Evolutionary conservation across 257 asterid species (phyloP).

Genomic region (Perilla frutescens): DNA sequence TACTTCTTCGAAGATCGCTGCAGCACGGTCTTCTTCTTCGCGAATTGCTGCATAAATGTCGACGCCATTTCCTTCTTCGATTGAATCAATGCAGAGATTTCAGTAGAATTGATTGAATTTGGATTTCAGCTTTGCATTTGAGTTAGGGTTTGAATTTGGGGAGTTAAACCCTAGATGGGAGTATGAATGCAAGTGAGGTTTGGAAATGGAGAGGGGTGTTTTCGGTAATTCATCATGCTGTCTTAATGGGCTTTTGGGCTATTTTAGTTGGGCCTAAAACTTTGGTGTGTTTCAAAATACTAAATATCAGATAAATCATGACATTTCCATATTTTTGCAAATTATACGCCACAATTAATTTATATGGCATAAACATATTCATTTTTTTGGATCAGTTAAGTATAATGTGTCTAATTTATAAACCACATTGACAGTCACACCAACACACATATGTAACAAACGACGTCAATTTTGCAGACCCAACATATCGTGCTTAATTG

Average conservation of each 20-base stretch:
- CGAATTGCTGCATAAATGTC: conserved; percentile 74
- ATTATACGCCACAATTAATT: too few relatives aligned
- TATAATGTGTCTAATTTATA: too few relatives aligned
- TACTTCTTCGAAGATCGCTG: conserved; percentile 77
- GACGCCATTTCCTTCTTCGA: conserved; percentile 60
- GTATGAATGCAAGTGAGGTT: conserved; percentile 1
- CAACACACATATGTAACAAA: too few relatives aligned
- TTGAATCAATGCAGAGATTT: background rate
- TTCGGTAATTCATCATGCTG: conserved; percentile 18
- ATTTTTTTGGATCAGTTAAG: too few relatives aligned
- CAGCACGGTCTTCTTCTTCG: conserved; percentile 58
- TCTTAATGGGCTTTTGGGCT: conserved; percentile 17
- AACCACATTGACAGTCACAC: too few relatives aligned
- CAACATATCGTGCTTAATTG: too few relatives aligned
- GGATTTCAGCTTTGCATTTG: conserved; percentile 29
- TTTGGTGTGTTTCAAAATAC: too few relatives aligned
- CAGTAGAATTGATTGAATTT: background rate
- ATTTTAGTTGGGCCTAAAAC: background rate
- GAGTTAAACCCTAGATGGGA: conserved; percentile 33
- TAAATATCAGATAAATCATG: too few relatives aligned
- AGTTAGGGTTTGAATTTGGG: conserved; percentile 10
- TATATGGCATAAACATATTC: too few relatives aligned
- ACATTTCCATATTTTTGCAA: too few relatives aligned
- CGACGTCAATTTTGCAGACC: too few relatives aligned
- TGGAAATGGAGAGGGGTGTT: conserved; percentile 29